Evolutionary conservation across 2,329 filamentous ascomycete genomes (phyloP).

Genomic region (Claviceps pazoutovae): DNA sequence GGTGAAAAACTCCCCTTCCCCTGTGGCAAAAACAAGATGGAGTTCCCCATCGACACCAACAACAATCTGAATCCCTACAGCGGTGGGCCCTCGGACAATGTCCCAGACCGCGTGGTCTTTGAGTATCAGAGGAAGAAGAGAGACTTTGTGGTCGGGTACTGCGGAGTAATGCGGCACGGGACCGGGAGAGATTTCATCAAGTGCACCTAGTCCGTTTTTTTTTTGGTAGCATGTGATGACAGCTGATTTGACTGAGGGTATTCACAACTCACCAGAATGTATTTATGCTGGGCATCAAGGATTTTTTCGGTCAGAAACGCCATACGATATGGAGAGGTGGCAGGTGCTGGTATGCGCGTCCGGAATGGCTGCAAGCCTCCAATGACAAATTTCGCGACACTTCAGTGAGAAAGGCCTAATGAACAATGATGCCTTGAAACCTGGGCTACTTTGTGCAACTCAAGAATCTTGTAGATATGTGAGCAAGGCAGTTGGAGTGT

Average conservation of each 20-base stretch:
- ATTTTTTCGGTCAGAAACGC: neutral
- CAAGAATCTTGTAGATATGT: neutral
- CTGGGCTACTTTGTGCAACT: too few relatives aligned
- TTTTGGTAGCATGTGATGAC: neutral
- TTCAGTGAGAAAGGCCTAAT: too few relatives aligned
- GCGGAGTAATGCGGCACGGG: slow-evolving; percentile 1
- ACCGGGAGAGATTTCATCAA: neutral
- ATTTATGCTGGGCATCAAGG: neutral
- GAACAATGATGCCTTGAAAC: too few relatives aligned
- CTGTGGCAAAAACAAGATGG: neutral
- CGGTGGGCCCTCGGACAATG: neutral
- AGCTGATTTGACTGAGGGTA: too few relatives aligned
- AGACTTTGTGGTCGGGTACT: neutral
- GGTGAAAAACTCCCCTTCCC: neutral
- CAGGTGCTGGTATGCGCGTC: too few relatives aligned
- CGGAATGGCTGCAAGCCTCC: too few relatives aligned
- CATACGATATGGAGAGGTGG: neutral
- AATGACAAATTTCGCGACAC: too few relatives aligned
- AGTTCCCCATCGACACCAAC: neutral
- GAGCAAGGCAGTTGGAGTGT: neutral
- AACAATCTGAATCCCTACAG: neutral
- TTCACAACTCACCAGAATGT: neutral
- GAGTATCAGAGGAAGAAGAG: neutral
- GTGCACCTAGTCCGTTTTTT: slow-evolving; percentile 5
- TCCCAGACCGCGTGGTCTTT: slow-evolving; percentile 2